Evolutionary conservation across 1,284 basidiomycete species (phyloP), one percentile per base, ranked within the genome.

Genomic region (Rhodotorula sp.): DNA sequence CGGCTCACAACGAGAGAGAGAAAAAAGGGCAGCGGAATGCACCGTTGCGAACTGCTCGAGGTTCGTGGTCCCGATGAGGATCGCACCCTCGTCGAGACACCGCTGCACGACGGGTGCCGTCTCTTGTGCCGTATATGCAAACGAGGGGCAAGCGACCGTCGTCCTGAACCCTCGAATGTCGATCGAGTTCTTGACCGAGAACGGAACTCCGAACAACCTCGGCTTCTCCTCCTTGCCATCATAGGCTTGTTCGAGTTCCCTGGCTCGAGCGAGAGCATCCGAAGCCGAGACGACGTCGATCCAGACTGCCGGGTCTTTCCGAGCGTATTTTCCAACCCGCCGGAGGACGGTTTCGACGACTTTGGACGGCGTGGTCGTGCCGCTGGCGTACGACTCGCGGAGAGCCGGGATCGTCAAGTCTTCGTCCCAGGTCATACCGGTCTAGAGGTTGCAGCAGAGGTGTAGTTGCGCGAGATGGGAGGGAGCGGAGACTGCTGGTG

Each of bases 1-100:
- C 38, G 7, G 43, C 8, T 26, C 14, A n/a, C 8, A 18, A 49
- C 21, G 15, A 62, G 31, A 34, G 34, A 34, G 8, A 34, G 5
- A 34, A 34, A 31, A 23, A 26, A 21, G 21, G 12, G 38, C 10
- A 45, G 45, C 8, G 1, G 21, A 16, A 16, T 58, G 38, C 26
- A 60, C 67, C 1, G 63, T 69, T 6, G 67, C 67, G 38, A 69
- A 65, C 38, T 70, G 65, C n/a, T 70, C 69, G 18, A 70, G 54
- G 43, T 70, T 70, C 14, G 65, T 67, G 26, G 57, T 67, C 2
- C 69, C 69, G 18, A 70, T 26, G 2, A 67, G 31, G 49, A 70
- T 52, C 0, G 48, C 69, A 0, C 69, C 69, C 0, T 66, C 69
- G 15, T 62, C 63, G 3, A 64, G 50, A 28, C 43, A 28, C 8